Conservation (phyloP, 1,284 basidiomycete genomes). For the Lignosus rhinocerotis region DNA sequence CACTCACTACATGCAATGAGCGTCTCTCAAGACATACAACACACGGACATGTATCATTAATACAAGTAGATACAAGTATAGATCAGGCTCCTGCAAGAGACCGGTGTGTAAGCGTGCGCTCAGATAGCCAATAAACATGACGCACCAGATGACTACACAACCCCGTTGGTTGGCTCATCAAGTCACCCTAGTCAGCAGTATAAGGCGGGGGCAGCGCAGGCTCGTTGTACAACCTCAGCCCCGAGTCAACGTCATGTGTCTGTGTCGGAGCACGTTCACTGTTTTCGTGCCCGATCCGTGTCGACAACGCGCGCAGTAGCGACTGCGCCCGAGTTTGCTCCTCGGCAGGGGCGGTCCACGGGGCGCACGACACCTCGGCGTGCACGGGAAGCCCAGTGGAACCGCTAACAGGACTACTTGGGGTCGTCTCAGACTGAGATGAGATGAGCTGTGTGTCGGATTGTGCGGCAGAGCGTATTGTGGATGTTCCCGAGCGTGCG, state of each 20-base stretch:
- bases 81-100: too few relatives aligned
- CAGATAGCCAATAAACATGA: too few relatives aligned
- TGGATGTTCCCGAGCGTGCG: neutral
- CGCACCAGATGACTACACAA: too few relatives aligned
- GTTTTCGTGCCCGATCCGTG: neutral
- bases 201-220: neutral
- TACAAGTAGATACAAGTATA: too few relatives aligned
- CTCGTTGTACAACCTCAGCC: neutral
- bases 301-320: neutral
- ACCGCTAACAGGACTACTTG: neutral
- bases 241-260: neutral
- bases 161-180: too few relatives aligned
- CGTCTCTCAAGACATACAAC: too few relatives aligned
- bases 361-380: neutral
- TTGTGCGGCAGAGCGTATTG: conserved; percentile 3
- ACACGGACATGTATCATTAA: too few relatives aligned
- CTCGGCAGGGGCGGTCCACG: neutral
- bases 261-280: neutral
- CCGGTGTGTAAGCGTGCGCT: too few relatives aligned
- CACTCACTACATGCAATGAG: too few relatives aligned
- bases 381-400: neutral
- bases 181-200: neutral
- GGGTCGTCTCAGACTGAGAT: neutral
- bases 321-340: neutral
- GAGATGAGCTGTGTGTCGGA: neutral